phyloP scores from a whole-genome alignment of 768 basidiomycete species.

The Suillus plorans region DNA sequence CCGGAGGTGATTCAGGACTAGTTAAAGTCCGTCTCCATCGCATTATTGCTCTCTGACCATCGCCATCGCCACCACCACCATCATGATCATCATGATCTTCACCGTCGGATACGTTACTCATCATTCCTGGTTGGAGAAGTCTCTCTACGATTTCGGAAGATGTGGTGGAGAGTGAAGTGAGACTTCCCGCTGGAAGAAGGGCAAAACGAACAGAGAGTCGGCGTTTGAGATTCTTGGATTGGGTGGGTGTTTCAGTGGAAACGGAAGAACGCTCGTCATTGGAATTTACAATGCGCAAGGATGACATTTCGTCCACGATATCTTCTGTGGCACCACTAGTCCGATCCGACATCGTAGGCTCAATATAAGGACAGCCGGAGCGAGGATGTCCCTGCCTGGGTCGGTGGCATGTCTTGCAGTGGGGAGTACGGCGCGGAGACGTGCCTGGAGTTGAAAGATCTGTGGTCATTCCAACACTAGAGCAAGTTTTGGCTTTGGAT shows the following conservation, averaged over 20 bases:
- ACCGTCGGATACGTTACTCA: constrained; percentile 27
- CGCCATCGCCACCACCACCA: constrained; percentile 23
- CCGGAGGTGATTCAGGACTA: constrained; percentile 25
- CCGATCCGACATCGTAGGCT: constrained; percentile 27
- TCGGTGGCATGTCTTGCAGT: constrained; percentile 54
- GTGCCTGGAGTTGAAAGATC: constrained; percentile 27
- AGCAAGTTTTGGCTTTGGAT: constrained; percentile 16
- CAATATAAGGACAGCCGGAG: constrained; percentile 54
- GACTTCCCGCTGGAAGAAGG: constrained; percentile 37
- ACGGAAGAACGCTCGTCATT: constrained; percentile 16
- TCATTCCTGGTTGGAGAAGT: constrained; percentile 46
- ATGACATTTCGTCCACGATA: constrained; percentile 44
- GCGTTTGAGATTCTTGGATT: constrained; percentile 14
- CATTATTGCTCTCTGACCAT: constrained; percentile 20
- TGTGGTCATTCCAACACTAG: constrained; percentile 3
- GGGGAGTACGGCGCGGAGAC: constrained; percentile 51
- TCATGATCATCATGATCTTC: constrained; percentile 13
- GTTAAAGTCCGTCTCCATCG: constrained; percentile 34
- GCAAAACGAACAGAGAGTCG: constrained; percentile 31
- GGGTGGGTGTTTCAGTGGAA: constrained; percentile 7
- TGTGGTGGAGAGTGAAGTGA: constrained; percentile 51
- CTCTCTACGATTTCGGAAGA: constrained; percentile 47
- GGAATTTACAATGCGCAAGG: constrained; percentile 41
- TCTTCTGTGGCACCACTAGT: constrained; percentile 19
- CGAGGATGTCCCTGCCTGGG: constrained; percentile 61